A percentile compares a stretch with the other conserved stretches of the same genome.
These are phyloP conservation scores for Fistulinella cinereoalba DNA, from an alignment of 1,284 basidiomycete genomes.

Conservation along the genomic window DNA sequence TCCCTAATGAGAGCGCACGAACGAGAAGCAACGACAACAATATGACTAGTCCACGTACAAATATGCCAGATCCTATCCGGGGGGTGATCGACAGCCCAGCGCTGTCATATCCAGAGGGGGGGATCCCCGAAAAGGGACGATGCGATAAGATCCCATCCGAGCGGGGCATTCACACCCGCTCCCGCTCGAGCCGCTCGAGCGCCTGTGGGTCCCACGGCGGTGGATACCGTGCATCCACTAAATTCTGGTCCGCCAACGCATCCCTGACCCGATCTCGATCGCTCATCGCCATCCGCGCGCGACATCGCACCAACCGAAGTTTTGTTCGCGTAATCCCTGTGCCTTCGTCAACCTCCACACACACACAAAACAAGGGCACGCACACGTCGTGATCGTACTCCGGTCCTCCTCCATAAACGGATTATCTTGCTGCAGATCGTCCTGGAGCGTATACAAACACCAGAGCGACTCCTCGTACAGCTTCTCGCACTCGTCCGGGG, in stretches of 20 bases:
- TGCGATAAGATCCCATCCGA: too few species aligned
- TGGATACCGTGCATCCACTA: slow-evolving; percentile 69
- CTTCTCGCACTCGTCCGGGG: slow-evolving; percentile 83
- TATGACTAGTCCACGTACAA: too few species aligned
- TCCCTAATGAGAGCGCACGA: too few species aligned
- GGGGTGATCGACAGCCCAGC: too few species aligned
- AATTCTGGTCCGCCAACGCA: slow-evolving; percentile 69
- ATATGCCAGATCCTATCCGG: too few species aligned
- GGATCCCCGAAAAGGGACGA: too few species aligned
- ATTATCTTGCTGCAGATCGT: slow-evolving; percentile 84
- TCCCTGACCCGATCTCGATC: slow-evolving; percentile 66
- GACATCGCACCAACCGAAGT: slow-evolving; percentile 68
- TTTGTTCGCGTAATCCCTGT: slow-evolving; percentile 85
- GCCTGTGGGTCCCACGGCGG: slow-evolving; percentile 67
- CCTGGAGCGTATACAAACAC: slow-evolving; percentile 89
- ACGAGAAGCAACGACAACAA: too few species aligned
- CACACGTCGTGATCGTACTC: slow-evolving; percentile 78
- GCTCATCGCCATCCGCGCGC: slow-evolving; percentile 68
- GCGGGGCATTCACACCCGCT: slow-evolving; percentile 20
- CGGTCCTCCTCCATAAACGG: slow-evolving; percentile 84
- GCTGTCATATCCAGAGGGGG: too few species aligned
- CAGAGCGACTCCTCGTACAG: slow-evolving; percentile 94
- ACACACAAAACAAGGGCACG: slow-evolving; percentile 30
- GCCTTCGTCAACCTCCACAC: too few species aligned
- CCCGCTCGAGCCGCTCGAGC: slow-evolving; percentile 24